These are phyloP conservation scores for Dioscorea alata DNA, from an alignment of 106 monocot species.

Conservation along the genomic window DNA sequence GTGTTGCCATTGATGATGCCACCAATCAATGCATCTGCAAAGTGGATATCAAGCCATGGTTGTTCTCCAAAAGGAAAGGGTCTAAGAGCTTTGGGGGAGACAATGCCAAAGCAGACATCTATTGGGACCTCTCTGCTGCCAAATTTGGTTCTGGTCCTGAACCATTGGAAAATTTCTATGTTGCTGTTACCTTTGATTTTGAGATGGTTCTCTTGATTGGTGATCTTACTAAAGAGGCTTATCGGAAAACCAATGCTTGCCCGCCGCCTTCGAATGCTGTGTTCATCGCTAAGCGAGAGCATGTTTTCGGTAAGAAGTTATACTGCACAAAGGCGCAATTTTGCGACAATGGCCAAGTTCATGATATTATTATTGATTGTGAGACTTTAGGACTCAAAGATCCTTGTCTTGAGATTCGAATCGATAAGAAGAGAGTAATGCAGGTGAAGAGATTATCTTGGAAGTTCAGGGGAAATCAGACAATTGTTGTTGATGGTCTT, in stretches of 20 bases:
- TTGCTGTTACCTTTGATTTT: conserved; percentile 24
- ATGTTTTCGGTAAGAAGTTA: conserved; percentile 24
- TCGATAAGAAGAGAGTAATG: conserved; percentile 37
- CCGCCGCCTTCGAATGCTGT: conserved; percentile 11
- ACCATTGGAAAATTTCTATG: conserved; percentile 32
- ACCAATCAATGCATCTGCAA: not conserved
- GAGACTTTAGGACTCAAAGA: conserved; percentile 16
- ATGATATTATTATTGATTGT: conserved; percentile 34
- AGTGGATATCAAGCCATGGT: conserved; percentile 1
- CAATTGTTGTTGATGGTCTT: conserved; percentile 32
- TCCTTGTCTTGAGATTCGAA: conserved; percentile 22
- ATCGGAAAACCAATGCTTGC: conserved; percentile 15
- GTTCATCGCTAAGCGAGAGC: conserved; percentile 29
- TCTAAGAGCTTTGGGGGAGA: conserved; percentile 24
- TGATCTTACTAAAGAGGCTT: conserved; percentile 26
- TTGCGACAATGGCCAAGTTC: conserved; percentile 21
- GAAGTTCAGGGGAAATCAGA: conserved; percentile 56
- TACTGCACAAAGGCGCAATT: conserved; percentile 45
- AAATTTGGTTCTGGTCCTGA: conserved; percentile 39
- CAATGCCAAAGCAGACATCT: conserved; percentile 22
- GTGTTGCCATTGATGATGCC: not conserved
- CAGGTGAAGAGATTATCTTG: conserved; percentile 31
- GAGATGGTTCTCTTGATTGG: conserved; percentile 50
- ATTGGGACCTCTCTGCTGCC: conserved; percentile 46
- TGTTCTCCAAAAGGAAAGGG: conserved; percentile 34